Base-by-base conservation (phyloP, 768 basidiomycete species). In the Macrolepiota albuminosa region DNA sequence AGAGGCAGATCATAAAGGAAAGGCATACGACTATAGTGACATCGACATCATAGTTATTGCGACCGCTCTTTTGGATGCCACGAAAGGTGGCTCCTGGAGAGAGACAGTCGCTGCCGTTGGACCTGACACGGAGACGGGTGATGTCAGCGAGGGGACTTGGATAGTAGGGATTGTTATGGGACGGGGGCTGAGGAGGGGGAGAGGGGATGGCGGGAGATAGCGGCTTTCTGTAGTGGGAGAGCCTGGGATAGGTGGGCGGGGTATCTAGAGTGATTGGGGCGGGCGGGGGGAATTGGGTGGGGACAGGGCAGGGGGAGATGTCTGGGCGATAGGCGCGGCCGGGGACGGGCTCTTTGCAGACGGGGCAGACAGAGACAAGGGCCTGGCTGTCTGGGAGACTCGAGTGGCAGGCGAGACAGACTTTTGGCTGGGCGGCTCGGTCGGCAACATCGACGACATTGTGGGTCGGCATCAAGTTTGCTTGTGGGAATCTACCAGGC, bases 11-110 rank as follows among this genome's bases (percentile, higher is more conserved):
- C 33, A 51, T 59, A 59, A 58, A 53, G 55, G 37, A 69, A 55
- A 86, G 40, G 57, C 93, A 69, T 73, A 96, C 93, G 71, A 93
- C 85, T 56, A 98, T 90, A 58, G 88, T 89, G 58, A 98, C 93
- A 67, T 85, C 89, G 45, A 98, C 96, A 63, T 96, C 93, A 78
- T 98, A 98, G 69, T 89, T 91, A 70, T 91, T 95, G 65, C 93
- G 82, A 3, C 95, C 96, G 63, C 89, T 91, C 76, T 94, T 93
- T 76, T 98, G 96, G 0, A 92, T 94, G 3, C 96, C 96, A 61
- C 85, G 81, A 72, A 95, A 98, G 16, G 83, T 80, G 43, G 93
- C 89, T 3, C 96, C 96, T 34, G 95, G 89, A 73, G 95, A 92
- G 10, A 93, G 79, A 70, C 88, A 91, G 64, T 89, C 84, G 68